phyloP scores from a whole-genome alignment of 371 early-diverging fungal genomes.

The Mucor plumbeus region DNA sequence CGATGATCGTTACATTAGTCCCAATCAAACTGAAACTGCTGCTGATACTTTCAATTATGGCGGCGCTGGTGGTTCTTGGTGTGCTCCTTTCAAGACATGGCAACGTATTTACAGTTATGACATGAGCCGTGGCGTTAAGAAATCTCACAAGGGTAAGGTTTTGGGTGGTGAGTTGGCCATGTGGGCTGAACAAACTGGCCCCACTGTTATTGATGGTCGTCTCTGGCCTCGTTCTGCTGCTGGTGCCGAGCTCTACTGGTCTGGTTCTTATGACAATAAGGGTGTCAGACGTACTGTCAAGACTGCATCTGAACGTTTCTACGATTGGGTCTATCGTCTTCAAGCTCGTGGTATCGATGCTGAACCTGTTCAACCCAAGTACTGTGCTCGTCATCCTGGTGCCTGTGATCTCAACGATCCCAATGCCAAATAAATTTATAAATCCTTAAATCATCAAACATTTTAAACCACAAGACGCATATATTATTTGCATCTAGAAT shows the following conservation, averaged over 20 bases:
- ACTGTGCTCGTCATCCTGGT: slow-evolving; percentile 73
- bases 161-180: slow-evolving; percentile 61
- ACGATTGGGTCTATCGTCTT: slow-evolving; percentile 58
- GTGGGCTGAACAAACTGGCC: slow-evolving; percentile 80
- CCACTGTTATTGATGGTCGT: slow-evolving; percentile 60
- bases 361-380: slow-evolving; percentile 72
- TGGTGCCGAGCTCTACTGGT: slow-evolving; percentile 78
- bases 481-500: no score
- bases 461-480: no score
- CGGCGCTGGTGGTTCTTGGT: slow-evolving; percentile 75
- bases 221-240: slow-evolving; percentile 81
- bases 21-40: slow-evolving; percentile 40
- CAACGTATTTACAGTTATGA: slow-evolving; percentile 80
- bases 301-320: slow-evolving; percentile 41
- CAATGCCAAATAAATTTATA: not conserved
- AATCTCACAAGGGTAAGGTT: slow-evolving; percentile 48
- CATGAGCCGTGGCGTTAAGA: slow-evolving; percentile 59
- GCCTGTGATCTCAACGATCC: slow-evolving; percentile 43
- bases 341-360: slow-evolving; percentile 70
- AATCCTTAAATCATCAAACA: no score
- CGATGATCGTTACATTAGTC: slow-evolving; percentile 45
- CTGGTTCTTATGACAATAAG: slow-evolving; percentile 63
- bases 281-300: slow-evolving; percentile 45
- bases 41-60: slow-evolving; percentile 45
- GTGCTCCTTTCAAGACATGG: slow-evolving; percentile 71